These are phyloP conservation scores for Adansonia rubrostipa DNA, from an alignment of 441 rosid genomes.

Conservation along the genomic window DNA sequence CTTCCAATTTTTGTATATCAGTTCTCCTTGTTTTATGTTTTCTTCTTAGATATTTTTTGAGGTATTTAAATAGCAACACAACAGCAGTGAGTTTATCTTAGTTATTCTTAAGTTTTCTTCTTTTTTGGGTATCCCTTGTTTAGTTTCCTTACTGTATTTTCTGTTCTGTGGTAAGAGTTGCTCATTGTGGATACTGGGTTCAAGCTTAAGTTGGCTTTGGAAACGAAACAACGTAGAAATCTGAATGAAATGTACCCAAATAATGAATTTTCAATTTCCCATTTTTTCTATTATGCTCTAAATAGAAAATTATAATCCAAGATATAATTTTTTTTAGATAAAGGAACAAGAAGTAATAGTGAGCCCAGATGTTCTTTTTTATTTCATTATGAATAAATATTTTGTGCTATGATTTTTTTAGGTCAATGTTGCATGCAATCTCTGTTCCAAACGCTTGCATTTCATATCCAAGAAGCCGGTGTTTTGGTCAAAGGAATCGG, in stretches of 20 bases:
- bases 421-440: conserved; percentile 70
- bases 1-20: not conserved
- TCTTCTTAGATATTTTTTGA: not conserved
- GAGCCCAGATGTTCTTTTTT: not conserved
- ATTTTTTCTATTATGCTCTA: not conserved
- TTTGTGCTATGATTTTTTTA: conserved; percentile 26
- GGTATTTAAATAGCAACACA: not conserved
- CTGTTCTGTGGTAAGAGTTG: conserved; percentile 8
- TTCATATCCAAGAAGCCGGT: conserved; percentile 41
- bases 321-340: not conserved
- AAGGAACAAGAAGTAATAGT: not conserved
- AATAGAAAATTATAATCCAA: not conserved
- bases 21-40: conserved; percentile 2
- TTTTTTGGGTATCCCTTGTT: conserved; percentile 4
- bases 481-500: conserved; percentile 35
- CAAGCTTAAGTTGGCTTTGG: conserved; percentile 14
- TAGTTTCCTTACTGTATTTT: conserved; percentile 6
- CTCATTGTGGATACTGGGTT: not conserved
- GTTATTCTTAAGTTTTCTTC: not conserved
- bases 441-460: conserved; percentile 53
- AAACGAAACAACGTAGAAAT: conserved; percentile 10
- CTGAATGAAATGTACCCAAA: not conserved
- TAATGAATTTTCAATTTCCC: conserved; percentile 10
- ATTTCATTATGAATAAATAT: conserved; percentile 5
- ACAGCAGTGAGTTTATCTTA: not conserved